Conservation (phyloP, 495 filamentous ascomycete genomes). For the Penicillium steckii region DNA sequence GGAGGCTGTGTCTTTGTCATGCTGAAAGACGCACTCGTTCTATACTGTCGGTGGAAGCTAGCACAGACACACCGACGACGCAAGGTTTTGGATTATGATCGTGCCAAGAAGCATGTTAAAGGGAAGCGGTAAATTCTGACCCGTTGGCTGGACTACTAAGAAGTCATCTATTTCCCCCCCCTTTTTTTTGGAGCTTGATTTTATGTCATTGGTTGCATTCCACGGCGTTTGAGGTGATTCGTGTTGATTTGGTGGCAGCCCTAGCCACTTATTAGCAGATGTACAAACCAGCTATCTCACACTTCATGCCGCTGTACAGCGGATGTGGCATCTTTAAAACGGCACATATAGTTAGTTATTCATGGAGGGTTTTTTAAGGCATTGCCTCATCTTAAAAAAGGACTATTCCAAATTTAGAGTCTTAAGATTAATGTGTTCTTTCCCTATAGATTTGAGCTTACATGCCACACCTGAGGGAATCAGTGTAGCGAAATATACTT, state of each 20-base stretch:
- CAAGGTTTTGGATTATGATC: slow-evolving; percentile 65
- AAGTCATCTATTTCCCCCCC: background rate
- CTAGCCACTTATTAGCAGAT: slow-evolving; percentile 13
- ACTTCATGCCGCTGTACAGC: slow-evolving; percentile 26
- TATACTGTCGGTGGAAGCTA: slow-evolving; percentile 73
- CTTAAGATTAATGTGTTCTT: too few relatives aligned
- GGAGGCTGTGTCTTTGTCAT: slow-evolving; percentile 81
- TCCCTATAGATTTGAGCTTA: too few relatives aligned
- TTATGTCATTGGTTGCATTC: slow-evolving; percentile 22
- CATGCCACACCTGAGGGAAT: too few relatives aligned
- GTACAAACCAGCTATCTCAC: too few relatives aligned
- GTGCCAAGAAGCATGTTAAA: slow-evolving; percentile 34
- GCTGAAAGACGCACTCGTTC: slow-evolving; percentile 68
- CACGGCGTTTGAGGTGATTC: slow-evolving; percentile 20
- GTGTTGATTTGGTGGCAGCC: slow-evolving; percentile 8
- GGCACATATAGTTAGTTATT: too few relatives aligned
- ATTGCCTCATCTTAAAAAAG: too few relatives aligned
- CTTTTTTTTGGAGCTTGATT: background rate
- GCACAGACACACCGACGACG: slow-evolving; percentile 67
- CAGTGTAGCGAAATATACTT: too few relatives aligned
- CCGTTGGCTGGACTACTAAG: background rate
- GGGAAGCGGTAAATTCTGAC: slow-evolving; percentile 15
- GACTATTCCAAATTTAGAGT: too few relatives aligned
- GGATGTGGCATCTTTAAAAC: too few relatives aligned
- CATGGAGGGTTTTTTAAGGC: too few relatives aligned